phyloP scores from a whole-genome alignment of 208 protist genomes.

The Strigomonas culicis region DNA sequence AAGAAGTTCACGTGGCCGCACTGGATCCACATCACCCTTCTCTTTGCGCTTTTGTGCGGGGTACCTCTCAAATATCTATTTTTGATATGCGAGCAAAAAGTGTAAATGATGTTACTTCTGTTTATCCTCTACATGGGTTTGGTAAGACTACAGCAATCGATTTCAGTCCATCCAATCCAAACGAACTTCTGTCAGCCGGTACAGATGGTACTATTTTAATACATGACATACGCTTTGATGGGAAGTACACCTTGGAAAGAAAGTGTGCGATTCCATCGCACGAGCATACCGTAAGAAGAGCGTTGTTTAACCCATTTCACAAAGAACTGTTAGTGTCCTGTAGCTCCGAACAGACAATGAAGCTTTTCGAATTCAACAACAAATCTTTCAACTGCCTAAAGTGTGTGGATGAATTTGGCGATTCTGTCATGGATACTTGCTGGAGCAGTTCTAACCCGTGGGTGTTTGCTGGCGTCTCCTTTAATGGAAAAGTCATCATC shows the following conservation, averaged over 20 bases:
- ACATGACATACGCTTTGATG: slow-evolving; percentile 56
- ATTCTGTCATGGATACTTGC: slow-evolving; percentile 66
- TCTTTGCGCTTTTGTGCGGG: slow-evolving; percentile 45
- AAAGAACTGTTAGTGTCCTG: slow-evolving; percentile 73
- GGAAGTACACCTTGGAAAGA: neutral
- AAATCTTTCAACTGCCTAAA: slow-evolving; percentile 38
- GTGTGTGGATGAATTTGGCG: slow-evolving; percentile 59
- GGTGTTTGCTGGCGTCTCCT: slow-evolving; percentile 86
- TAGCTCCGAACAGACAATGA: slow-evolving; percentile 69
- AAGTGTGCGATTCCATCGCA: slow-evolving; percentile 36
- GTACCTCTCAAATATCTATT: slow-evolving; percentile 33
- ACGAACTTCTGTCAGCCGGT: slow-evolving; percentile 58
- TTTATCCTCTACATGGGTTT: slow-evolving; percentile 47
- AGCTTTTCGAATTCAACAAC: slow-evolving; percentile 67
- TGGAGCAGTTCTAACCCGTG: slow-evolving; percentile 82
- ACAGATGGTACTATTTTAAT: slow-evolving; percentile 67
- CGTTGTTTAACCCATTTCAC: slow-evolving; percentile 84
- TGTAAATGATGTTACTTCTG: slow-evolving; percentile 20
- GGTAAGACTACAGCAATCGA: slow-evolving; percentile 45
- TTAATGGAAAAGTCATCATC: slow-evolving; percentile 80
- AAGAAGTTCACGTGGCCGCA: slow-evolving; percentile 32
- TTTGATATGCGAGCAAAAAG: slow-evolving; percentile 64
- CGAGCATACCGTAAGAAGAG: slow-evolving; percentile 55
- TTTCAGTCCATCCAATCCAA: slow-evolving; percentile 55
- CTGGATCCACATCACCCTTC: slow-evolving; percentile 75